Base-by-base conservation (phyloP, 345 rosid species). In the Sonneratia alba region DNA sequence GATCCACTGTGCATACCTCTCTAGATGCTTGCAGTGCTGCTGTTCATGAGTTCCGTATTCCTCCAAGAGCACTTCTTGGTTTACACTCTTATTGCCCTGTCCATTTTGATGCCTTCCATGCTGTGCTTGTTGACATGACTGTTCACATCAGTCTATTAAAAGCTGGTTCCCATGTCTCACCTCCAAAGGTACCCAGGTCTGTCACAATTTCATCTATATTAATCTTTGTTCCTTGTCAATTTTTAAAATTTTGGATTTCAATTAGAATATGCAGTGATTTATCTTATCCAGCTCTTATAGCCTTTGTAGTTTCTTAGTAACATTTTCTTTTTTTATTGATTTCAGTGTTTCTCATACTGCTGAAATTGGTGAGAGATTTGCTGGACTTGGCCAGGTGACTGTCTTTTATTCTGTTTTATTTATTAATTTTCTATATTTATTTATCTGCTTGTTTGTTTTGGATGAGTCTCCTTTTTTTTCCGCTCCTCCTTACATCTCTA, bases 1-100 rank as follows among this genome's bases (percentile, higher is more conserved):
- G 91, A 77, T 70, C 71, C 71, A 84, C 84, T 75, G 77, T 88
- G 56, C 81, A 71, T 75, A 83, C 85, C 79, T 79, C 80, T 70
- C 68, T 86, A 61, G 86, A 90, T 76, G 73, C 87, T 81, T 79
- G 79, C 72, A 80, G 89, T 72, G 88, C 88, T 68, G 80, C 97
- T 4, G 74, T 92, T 72, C 99, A 92, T 71, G 96, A 95, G 79
- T 95, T 92, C 55, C 84, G 97, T 14, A 86, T 95, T 80, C 99
- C 97, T 72, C 87, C 96, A 42, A 92, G 87, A 80, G 97, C 99
- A 73, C 97, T 95, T 75, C 76, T 87, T 22, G 98, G 98, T 74
- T 77, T 92, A 85, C 97, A 92, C 84, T 90, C 97, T 22, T 95
- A 92, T 75, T 92, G 93, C 82, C 97, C 97, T 70, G 89, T 95